phyloP scores from a whole-genome alignment of 2,329 filamentous ascomycete species.

The Septoria petroselini region DNA sequence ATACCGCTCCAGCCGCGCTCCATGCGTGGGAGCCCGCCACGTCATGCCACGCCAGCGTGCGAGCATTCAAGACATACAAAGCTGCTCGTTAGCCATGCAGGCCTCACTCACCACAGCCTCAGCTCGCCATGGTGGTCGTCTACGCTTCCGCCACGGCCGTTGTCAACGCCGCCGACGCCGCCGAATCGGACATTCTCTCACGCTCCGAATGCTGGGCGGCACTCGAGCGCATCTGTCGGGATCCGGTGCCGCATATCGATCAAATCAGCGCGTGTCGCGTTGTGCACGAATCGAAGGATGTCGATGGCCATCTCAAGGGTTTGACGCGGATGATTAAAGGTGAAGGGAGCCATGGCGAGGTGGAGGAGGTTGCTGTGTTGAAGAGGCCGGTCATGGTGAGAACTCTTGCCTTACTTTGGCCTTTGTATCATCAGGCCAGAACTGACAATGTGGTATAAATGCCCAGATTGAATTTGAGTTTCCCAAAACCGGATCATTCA shows the following conservation, averaged over 20 bases:
- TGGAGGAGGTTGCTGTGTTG: slow-evolving; percentile 8
- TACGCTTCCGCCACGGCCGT: slow-evolving; percentile 7
- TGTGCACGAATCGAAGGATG: slow-evolving; percentile 2
- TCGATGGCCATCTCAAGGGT: not conserved
- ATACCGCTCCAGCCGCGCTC: slow-evolving; percentile 1
- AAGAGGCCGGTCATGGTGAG: slow-evolving; percentile 12
- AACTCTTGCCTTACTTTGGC: not conserved
- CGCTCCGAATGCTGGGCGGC: slow-evolving; percentile 10
- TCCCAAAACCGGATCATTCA: slow-evolving; percentile 1
- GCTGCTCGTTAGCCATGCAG: not conserved
- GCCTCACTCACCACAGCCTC: not conserved
- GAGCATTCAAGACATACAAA: not conserved
- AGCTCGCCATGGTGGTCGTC: slow-evolving; percentile 4
- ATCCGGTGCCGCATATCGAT: slow-evolving; percentile 3
- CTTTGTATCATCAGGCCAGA: not conserved
- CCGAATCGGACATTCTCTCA: not conserved
- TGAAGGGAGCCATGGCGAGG: not conserved
- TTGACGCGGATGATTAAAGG: slow-evolving; percentile 8
- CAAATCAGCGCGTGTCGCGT: slow-evolving; percentile 9
- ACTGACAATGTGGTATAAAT: not conserved
- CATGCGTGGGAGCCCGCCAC: not conserved
- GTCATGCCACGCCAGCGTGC: not conserved
- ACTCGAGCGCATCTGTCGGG: slow-evolving; percentile 2
- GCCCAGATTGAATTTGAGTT: slow-evolving; percentile 10
- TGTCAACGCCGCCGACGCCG: not conserved